phyloP scores from a whole-genome alignment of 352 stramenopile species.

The Phytophthora foliorum region DNA sequence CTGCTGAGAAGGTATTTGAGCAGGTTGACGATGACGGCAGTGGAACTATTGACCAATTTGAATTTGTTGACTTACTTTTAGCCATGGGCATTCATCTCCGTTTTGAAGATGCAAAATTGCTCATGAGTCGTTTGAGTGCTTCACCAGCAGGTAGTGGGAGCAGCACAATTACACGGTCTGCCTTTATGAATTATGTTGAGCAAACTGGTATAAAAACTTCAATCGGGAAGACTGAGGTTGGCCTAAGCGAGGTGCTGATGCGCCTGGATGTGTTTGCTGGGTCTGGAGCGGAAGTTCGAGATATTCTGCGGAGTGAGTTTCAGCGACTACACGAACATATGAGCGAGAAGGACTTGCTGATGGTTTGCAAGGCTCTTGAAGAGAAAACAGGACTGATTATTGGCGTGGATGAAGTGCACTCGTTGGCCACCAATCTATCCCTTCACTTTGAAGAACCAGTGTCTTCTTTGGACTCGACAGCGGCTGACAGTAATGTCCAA shows the following conservation, averaged over 20 bases:
- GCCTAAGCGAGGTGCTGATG: slow-evolving; percentile 31
- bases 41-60: slow-evolving; percentile 62
- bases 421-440: slow-evolving; percentile 50
- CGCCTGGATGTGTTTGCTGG: slow-evolving; percentile 26
- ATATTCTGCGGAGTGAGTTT: slow-evolving; percentile 47
- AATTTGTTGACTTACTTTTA: slow-evolving; percentile 58
- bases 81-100: slow-evolving; percentile 58
- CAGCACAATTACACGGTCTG: slow-evolving; percentile 26
- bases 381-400: slow-evolving; percentile 38
- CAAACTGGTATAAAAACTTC: slow-evolving; percentile 12
- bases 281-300: slow-evolving; percentile 15
- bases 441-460: slow-evolving; percentile 43
- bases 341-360: slow-evolving; percentile 31
- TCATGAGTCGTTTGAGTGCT: slow-evolving; percentile 61
- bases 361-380: slow-evolving; percentile 41
- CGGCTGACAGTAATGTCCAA: slow-evolving; percentile 1
- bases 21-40: slow-evolving; percentile 63
- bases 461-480: background rate
- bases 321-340: slow-evolving; percentile 64
- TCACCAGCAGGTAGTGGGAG: slow-evolving; percentile 1
- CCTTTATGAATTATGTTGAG: slow-evolving; percentile 33
- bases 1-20: slow-evolving; percentile 55
- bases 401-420: slow-evolving; percentile 41
- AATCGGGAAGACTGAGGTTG: background rate
- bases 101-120: slow-evolving; percentile 41